phyloP scores from a whole-genome alignment of 169 alveolate species.

The Perkinsus marinus region DNA sequence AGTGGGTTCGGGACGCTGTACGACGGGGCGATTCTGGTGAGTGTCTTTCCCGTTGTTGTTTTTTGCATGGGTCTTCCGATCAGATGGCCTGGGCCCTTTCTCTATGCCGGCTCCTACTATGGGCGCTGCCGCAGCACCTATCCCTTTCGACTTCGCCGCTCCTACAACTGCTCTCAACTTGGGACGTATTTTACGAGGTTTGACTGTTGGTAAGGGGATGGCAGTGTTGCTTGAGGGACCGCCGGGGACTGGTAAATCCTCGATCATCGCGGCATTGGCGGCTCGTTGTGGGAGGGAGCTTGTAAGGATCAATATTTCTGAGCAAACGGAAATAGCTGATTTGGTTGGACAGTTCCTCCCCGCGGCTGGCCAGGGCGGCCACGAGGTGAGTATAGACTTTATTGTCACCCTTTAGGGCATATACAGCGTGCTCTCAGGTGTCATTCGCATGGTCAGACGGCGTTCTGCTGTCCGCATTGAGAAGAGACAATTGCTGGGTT shows the following conservation, averaged over 20 bases:
- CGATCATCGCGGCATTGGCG: conserved; percentile 77
- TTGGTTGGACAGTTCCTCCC: conserved; percentile 79
- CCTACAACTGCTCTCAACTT: conserved; percentile 69
- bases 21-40: neutral
- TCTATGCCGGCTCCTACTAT: neutral
- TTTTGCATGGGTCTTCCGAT: neutral
- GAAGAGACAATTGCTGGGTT: conserved; percentile 91
- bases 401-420: too few species aligned
- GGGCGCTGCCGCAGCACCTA: neutral
- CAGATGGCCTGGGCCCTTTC: neutral
- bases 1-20: neutral
- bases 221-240: conserved; percentile 85
- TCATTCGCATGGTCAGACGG: conserved; percentile 90
- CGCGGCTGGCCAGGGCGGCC: conserved; percentile 22
- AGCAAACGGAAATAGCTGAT: conserved; percentile 88
- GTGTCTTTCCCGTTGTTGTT: neutral
- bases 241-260: conserved; percentile 99
- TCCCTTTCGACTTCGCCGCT: conserved; percentile 64
- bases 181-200: conserved; percentile 71
- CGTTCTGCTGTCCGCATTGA: conserved; percentile 82
- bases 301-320: conserved; percentile 81
- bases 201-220: conserved; percentile 72
- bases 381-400: neutral
- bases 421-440: conserved; percentile 1
- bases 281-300: conserved; percentile 56